These are phyloP conservation scores for Neospora caninum DNA, from an alignment of 169 alveolate species.

Conservation along the genomic window DNA sequence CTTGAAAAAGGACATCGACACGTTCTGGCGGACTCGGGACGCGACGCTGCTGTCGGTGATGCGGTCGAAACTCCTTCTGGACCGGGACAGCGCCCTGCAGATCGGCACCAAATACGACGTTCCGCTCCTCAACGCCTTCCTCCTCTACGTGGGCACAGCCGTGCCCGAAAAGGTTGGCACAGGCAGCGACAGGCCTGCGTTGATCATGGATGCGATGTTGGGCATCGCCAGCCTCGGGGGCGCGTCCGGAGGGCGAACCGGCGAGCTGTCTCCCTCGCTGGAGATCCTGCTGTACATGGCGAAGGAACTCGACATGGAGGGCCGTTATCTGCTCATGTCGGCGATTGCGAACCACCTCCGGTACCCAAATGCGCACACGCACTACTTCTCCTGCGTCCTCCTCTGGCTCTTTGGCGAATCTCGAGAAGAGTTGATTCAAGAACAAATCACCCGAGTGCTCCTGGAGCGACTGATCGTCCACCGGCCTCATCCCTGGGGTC, in stretches of 20 bases:
- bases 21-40: constrained; percentile 42
- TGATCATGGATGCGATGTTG: background rate
- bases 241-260: background rate
- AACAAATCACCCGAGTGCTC: constrained; percentile 91
- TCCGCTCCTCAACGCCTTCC: constrained; percentile 82
- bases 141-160: constrained; percentile 79
- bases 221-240: background rate
- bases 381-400: constrained; percentile 86
- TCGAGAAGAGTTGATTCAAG: constrained; percentile 87
- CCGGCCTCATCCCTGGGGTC: constrained; percentile 99
- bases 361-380: constrained; percentile 95
- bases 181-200: background rate
- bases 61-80: constrained; percentile 72
- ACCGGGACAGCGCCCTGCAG: constrained; percentile 70
- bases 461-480: constrained; percentile 92
- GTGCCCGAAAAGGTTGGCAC: constrained; percentile 29
- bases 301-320: constrained; percentile 83
- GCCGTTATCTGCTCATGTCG: constrained; percentile 88
- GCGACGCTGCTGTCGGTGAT: constrained; percentile 55
- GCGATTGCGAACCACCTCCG: constrained; percentile 95
- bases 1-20: constrained; percentile 13
- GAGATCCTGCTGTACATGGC: constrained; percentile 80
- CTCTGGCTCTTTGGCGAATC: constrained; percentile 88
- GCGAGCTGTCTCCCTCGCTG: constrained; percentile 75
- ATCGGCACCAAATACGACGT: constrained; percentile 79